Base-by-base conservation (phyloP, 306 rosid species). In the Ceratonia siliqua region DNA sequence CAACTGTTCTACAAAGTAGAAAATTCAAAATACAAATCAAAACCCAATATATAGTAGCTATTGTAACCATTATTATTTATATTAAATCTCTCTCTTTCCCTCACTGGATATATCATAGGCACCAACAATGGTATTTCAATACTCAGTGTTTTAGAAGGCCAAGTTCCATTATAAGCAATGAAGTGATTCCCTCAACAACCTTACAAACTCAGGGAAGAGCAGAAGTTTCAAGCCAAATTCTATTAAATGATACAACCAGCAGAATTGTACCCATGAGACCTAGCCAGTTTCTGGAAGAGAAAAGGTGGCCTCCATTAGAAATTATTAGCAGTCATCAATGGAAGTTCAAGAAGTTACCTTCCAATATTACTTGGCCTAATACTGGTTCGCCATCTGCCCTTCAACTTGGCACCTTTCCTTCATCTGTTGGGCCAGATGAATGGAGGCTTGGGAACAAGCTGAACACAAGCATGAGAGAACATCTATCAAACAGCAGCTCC, bases 221-320 rank as follows among this genome's bases (percentile, higher is more conserved):
- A 48, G 22, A 33, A 38, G 49, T 80, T 61, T 54, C 82, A 46
- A 82, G 42, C 55, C 82, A 72, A 72, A 48, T 22, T 56, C 76
- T 59, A 32, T 20, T 28, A 15, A 54, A 62, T 53, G 79, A 82
- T 50, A n/a, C 35, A 59, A 21, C 14, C 8, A 35, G 18, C 9
- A 49, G 79, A 62, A 82, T 81, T 52, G 81, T 72, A 10, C 90
- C 90, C 11, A 84, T 87, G 71, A 81, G 83, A 84, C 88, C 88
- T 49, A 84, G 86, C 79, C 81, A 78, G 27, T 84, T 89, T 75
- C 83, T 72, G 30, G 89, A 85, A 73, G 82, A 78, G 68, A 85
- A 82, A 82, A 85, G 41, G 45, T 80, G 86, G 88, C 90, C 86
- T 61, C 87, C 87, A 12, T 71, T 57, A 4, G 77, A 85, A n/a